A percentile compares a stretch with the other conserved stretches of the same genome.
Conservation (phyloP, 2,329 filamentous ascomycete genomes). For the Aspergillus arachidicola region DNA sequence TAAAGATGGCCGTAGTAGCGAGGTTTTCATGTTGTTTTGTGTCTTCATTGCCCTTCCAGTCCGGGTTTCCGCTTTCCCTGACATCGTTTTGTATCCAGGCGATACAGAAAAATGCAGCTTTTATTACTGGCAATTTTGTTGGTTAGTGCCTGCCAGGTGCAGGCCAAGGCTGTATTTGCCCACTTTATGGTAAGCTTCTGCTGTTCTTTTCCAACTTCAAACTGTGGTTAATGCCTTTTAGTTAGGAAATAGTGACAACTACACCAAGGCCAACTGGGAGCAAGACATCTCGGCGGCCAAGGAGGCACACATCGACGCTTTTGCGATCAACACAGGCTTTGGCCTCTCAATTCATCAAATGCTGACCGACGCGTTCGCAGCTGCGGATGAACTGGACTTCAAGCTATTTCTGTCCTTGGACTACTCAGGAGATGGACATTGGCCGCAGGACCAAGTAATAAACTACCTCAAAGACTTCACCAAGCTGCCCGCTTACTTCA, state of each 20-base stretch:
- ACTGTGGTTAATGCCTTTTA: slow-evolving; percentile 7
- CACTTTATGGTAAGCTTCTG: slow-evolving; percentile 33
- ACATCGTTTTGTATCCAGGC: background rate
- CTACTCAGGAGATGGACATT: slow-evolving; percentile 37
- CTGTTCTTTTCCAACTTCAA: background rate
- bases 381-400: slow-evolving; percentile 31
- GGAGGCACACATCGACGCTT: slow-evolving; percentile 43
- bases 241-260: slow-evolving; percentile 30
- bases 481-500: slow-evolving; percentile 29
- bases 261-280: slow-evolving; percentile 30
- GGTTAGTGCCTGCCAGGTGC: slow-evolving; percentile 8
- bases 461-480: slow-evolving; percentile 30
- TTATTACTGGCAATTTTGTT: slow-evolving; percentile 8
- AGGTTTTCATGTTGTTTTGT: no score
- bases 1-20: background rate
- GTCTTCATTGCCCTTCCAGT: background rate
- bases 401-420: slow-evolving; percentile 43
- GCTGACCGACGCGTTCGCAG: slow-evolving; percentile 27
- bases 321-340: slow-evolving; percentile 43
- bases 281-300: slow-evolving; percentile 40
- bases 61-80: background rate
- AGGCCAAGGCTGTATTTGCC: slow-evolving; percentile 33
- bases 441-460: slow-evolving; percentile 31
- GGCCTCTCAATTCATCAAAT: slow-evolving; percentile 26
- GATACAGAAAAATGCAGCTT: slow-evolving; percentile 3